Evolutionary conservation across 805 yeast genomes (phyloP).

Genomic region (Kazachstania africana): DNA sequence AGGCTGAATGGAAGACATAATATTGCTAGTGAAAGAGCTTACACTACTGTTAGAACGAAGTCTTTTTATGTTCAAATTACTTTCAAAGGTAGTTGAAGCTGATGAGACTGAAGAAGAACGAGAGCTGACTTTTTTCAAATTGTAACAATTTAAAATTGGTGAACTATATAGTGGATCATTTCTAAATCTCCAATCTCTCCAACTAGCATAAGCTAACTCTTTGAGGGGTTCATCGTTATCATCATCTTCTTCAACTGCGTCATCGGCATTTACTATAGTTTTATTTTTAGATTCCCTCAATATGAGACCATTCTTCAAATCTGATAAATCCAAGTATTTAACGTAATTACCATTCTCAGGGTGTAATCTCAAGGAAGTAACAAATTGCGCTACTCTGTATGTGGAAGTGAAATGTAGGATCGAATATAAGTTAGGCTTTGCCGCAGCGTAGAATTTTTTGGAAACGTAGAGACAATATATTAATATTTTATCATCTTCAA

Average conservation of each 20-base stretch:
- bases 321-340: conserved; percentile 46
- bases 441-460: conserved; percentile 37
- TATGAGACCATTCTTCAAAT: conserved; percentile 30
- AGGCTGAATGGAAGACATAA: conserved; percentile 22
- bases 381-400: conserved; percentile 71
- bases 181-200: conserved; percentile 87
- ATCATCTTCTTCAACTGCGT: conserved; percentile 8
- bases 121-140: conserved; percentile 13
- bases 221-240: conserved; percentile 5
- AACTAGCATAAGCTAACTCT: conserved; percentile 49
- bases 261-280: not conserved
- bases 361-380: conserved; percentile 49
- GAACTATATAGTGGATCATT: conserved; percentile 55
- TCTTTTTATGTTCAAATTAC: conserved; percentile 4
- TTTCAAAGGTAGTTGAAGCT: conserved; percentile 5
- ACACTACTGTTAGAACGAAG: conserved; percentile 21
- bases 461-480: conserved; percentile 40
- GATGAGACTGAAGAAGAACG: conserved; percentile 16
- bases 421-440: conserved; percentile 44
- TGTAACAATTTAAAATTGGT: conserved; percentile 23
- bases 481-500: conserved; percentile 26
- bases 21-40: conserved; percentile 20
- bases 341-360: conserved; percentile 47
- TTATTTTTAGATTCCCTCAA: conserved; percentile 10
- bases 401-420: conserved; percentile 51